A percentile compares a stretch with the other conserved stretches of the same genome.
Conservation (phyloP, 352 stramenopile species). For the Phytopythium vexans region DNA sequence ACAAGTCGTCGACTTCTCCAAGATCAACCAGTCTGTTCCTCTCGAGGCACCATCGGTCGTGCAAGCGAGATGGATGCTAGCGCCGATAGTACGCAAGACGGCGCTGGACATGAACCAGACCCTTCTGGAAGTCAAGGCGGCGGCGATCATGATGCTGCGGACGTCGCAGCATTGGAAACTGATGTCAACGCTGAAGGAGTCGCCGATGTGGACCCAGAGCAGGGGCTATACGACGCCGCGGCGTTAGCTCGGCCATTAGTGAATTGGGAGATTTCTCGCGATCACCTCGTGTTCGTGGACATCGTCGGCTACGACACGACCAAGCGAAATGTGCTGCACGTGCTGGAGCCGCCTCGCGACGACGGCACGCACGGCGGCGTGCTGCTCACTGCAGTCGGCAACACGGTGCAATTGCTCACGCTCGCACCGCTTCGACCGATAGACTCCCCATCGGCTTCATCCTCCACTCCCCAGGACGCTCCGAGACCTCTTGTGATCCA, state of each 20-base stretch:
- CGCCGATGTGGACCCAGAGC: background rate
- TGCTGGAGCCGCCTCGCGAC: conserved; percentile 37
- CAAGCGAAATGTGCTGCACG: conserved; percentile 67
- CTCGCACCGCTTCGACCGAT: conserved; percentile 18
- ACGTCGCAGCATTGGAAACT: too few relatives aligned
- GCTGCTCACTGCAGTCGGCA: conserved; percentile 62
- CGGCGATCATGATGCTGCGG: too few relatives aligned
- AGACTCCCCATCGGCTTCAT: background rate
- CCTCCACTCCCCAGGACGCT: background rate
- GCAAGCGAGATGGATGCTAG: too few relatives aligned
- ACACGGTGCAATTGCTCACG: conserved; percentile 70
- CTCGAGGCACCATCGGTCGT: too few relatives aligned
- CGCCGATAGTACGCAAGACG: too few relatives aligned
- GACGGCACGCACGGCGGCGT: conserved; percentile 43
- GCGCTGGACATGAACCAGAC: too few relatives aligned
- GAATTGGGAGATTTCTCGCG: conserved; percentile 73
- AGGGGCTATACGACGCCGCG: conserved; percentile 17
- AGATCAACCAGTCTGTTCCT: too few relatives aligned
- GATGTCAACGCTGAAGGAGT: too few relatives aligned
- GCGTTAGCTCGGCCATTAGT: conserved; percentile 42
- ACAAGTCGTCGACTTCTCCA: too few relatives aligned
- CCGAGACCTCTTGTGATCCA: background rate
- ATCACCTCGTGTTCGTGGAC: conserved; percentile 64
- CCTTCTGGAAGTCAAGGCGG: too few relatives aligned
- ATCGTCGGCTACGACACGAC: conserved; percentile 62